A percentile compares a stretch with the other conserved stretches of the same genome.
Conservation (phyloP, 805 yeast genomes). For the Candida coleopterorum region DNA sequence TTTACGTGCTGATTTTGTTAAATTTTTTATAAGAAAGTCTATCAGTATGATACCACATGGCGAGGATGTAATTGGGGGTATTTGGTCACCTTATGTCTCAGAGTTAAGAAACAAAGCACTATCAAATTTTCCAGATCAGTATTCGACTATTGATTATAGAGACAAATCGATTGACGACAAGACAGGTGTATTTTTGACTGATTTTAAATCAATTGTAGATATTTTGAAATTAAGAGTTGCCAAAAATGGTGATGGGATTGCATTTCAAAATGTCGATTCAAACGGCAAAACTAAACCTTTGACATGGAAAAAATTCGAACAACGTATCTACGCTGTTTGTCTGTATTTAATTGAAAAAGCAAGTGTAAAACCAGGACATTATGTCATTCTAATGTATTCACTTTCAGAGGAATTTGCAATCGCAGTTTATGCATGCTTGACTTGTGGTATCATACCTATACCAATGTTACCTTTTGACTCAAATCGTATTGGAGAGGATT, state of each 20-base stretch:
- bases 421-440: constrained; percentile 80
- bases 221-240: constrained; percentile 74
- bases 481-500: constrained; percentile 66
- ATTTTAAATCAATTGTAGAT: constrained; percentile 66
- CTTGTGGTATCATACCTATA: constrained; percentile 73
- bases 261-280: constrained; percentile 48
- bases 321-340: constrained; percentile 69
- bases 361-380: constrained; percentile 60
- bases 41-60: constrained; percentile 67
- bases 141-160: constrained; percentile 76
- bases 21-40: constrained; percentile 65
- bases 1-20: constrained; percentile 75
- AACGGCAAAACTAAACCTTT: constrained; percentile 36
- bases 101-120: constrained; percentile 57
- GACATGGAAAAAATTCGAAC: constrained; percentile 79
- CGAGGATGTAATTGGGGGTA: constrained; percentile 72
- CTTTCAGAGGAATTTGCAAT: constrained; percentile 82
- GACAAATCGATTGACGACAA: constrained; percentile 74
- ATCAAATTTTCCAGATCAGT: constrained; percentile 64
- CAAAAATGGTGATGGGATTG: constrained; percentile 73
- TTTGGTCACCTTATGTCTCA: constrained; percentile 79
- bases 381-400: constrained; percentile 77
- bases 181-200: constrained; percentile 67
- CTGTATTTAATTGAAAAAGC: constrained; percentile 65
- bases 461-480: constrained; percentile 72